A percentile compares a stretch with the other conserved stretches of the same genome.
Conservation (phyloP, 2,329 filamentous ascomycete species). For the Trichoderma arundinaceum region DNA sequence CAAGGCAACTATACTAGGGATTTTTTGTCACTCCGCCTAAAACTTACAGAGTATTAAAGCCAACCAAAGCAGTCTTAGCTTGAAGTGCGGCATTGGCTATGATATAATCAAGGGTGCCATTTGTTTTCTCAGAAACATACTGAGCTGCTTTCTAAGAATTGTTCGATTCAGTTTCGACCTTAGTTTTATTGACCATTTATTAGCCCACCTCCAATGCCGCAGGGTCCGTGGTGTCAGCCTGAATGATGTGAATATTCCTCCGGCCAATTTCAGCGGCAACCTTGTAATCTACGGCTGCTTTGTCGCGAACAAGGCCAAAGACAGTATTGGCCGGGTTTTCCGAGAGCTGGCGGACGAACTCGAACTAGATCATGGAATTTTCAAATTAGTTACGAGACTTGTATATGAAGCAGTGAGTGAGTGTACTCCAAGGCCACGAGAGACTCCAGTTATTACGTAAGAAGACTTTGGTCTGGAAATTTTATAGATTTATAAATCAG, state of each 20-base stretch:
- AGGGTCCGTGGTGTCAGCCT: not conserved
- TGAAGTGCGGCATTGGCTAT: not conserved
- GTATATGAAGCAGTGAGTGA: not conserved
- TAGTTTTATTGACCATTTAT: not conserved
- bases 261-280: not conserved
- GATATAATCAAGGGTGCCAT: not conserved
- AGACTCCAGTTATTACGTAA: not conserved
- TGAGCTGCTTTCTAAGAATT: not conserved
- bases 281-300: not conserved
- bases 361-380: not conserved
- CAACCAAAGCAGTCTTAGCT: not conserved
- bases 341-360: not conserved
- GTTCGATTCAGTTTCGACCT: not conserved
- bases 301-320: not conserved
- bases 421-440: not conserved
- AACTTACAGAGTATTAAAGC: not conserved
- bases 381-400: not conserved
- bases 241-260: not conserved
- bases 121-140: not conserved
- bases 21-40: too few species aligned
- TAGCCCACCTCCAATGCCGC: not conserved
- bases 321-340: not conserved
- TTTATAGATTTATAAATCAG: too few species aligned
- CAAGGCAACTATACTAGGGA: not conserved
- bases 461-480: not conserved